phyloP scores from a whole-genome alignment of 1,284 basidiomycete species.

The Puccinia novopanici region DNA sequence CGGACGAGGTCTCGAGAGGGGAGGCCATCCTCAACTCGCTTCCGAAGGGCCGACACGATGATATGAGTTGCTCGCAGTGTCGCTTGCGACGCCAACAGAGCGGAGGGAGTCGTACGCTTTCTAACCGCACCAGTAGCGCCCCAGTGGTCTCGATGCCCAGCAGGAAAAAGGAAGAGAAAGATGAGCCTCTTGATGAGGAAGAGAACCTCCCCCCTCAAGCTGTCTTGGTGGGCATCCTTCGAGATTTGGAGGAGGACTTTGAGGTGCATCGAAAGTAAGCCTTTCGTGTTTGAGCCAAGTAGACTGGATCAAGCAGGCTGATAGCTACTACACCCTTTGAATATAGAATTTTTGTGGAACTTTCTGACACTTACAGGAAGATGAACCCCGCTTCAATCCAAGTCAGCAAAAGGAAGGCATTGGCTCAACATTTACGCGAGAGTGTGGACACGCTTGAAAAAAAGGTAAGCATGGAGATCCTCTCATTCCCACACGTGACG shows the following conservation, averaged over 20 bases:
- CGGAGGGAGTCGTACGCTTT: background rate
- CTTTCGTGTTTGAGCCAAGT: background rate
- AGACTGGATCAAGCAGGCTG: background rate
- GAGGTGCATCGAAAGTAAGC: conserved; percentile 48
- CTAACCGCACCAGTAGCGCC: conserved; percentile 24
- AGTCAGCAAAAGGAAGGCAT: conserved; percentile 30
- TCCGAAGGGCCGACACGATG: conserved; percentile 31
- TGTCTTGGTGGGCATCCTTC: conserved; percentile 30
- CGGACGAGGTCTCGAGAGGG: conserved; percentile 33
- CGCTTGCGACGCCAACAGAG: conserved; percentile 20
- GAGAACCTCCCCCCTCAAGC: conserved; percentile 18
- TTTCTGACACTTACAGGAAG: conserved; percentile 37
- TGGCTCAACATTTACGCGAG: conserved; percentile 44
- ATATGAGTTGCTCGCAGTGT: conserved; percentile 45
- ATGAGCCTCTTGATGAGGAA: conserved; percentile 18
- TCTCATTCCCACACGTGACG: background rate
- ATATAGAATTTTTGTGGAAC: conserved; percentile 42
- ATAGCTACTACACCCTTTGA: background rate
- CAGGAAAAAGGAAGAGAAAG: conserved; percentile 16
- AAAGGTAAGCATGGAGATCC: conserved; percentile 13
- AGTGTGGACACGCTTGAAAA: conserved; percentile 48
- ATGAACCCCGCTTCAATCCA: conserved; percentile 37
- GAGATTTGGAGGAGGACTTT: conserved; percentile 47
- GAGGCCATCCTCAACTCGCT: conserved; percentile 45
- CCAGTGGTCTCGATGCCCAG: background rate